phyloP scores from a whole-genome alignment of 148 eudicot species.

The Spergularia bocconei region DNA sequence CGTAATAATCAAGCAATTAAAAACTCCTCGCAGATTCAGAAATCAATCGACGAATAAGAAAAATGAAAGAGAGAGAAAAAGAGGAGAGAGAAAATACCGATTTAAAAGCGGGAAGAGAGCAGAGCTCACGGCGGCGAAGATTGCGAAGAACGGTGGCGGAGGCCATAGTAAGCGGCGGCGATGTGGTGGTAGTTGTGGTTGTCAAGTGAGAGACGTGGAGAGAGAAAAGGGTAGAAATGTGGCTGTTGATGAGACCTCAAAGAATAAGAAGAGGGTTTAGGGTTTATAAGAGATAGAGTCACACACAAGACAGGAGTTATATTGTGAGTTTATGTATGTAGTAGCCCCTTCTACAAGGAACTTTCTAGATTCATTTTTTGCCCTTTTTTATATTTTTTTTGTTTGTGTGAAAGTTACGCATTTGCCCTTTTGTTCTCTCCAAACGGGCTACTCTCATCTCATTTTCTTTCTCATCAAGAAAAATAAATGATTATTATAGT shows the following conservation, averaged over 20 bases:
- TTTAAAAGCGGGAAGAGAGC: slow-evolving; percentile 22
- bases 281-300: not conserved
- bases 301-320: not conserved
- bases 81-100: slow-evolving; percentile 8
- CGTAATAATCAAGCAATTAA: too few species aligned
- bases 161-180: slow-evolving; percentile 17
- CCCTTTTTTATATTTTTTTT: not conserved
- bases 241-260: not conserved
- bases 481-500: too few species aligned
- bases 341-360: not conserved
- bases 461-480: too few species aligned
- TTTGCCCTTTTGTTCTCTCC: not conserved
- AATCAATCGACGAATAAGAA: not conserved
- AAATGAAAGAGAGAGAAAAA: not conserved
- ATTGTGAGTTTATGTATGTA: not conserved
- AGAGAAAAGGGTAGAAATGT: slow-evolving; percentile 15
- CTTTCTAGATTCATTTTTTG: not conserved
- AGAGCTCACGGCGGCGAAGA: slow-evolving; percentile 18
- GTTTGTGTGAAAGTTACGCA: too few species aligned
- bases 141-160: slow-evolving; percentile 20
- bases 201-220: not conserved
- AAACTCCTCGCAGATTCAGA: too few species aligned
- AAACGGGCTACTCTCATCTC: not conserved
- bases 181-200: not conserved
- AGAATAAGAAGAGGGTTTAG: not conserved